Base-by-base conservation (phyloP, 139 green algal genomes). In the Astrephomene gubernaculifera region DNA sequence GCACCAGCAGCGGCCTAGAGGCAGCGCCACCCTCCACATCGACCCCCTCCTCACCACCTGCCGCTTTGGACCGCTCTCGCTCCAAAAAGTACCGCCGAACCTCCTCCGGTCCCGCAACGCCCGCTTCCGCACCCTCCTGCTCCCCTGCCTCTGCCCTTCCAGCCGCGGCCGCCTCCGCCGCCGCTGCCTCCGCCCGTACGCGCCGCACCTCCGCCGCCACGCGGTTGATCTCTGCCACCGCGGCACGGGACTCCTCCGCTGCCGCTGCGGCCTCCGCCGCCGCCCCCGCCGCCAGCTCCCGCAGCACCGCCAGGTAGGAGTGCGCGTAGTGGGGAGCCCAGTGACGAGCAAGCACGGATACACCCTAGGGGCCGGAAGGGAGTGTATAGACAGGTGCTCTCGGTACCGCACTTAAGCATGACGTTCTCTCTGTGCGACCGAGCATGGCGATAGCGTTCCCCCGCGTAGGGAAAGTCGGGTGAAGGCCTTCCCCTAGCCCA, bases 271-370 rank as follows among this genome's bases (percentile, higher is more conserved):
- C 83, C 45, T 88, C 84, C 9, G 52, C 52, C 1, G 39, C 84
- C 21, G 90, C 82, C 1, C 87, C 91, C 4, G 25, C 38, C 0
- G 82, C 79, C 25, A 94, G 84, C 71, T 90, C 89, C 29, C 63
- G 31, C n/a, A 90, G 69, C 22, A 68, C 72, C 38, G 81, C 60
- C 49, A 96, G 80, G 87, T 96, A 97, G 9, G 93, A 67, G 4
- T 90, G 70, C 2, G 90, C 57, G 65, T 95, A 90, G 24, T 86
- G 71, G 2, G 94, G 92, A 36, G 85, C 80, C 84, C 93, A 87
- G 43, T 87, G 82, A 9, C 94, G 89, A 0, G 93, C 86, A 19
- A 94, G 74, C 36, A 95, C 91, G 36, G 91, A 93, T 12, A 96
- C 53, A 10, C 94, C 93, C 89, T 92, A 87, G 70, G 85, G 17